Evolutionary conservation across 805 yeast species (phyloP).

Genomic region (Saturnispora serradocipensis): DNA sequence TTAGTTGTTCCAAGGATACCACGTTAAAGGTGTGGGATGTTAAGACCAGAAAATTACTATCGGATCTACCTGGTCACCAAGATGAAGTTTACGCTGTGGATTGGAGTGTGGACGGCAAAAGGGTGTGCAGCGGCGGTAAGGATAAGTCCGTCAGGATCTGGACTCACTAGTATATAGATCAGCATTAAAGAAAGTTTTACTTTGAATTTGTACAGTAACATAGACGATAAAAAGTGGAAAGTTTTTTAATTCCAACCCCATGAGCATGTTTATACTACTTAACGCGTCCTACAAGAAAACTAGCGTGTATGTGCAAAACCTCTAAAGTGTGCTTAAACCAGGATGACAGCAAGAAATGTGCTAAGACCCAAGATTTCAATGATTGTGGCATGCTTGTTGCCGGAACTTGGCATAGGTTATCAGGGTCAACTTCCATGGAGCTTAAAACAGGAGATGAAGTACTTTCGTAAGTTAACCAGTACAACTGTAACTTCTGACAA

Average conservation of each 20-base stretch:
- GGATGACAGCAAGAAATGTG: constrained; percentile 6
- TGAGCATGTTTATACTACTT: neutral
- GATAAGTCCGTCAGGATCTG: constrained; percentile 91
- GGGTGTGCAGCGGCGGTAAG: constrained; percentile 96
- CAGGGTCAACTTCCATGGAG: constrained; percentile 86
- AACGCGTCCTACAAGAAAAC: neutral
- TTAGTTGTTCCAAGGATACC: constrained; percentile 91
- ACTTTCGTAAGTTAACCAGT: constrained; percentile 68
- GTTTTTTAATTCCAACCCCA: neutral
- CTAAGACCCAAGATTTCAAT: constrained; percentile 38
- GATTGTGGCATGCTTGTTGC: constrained; percentile 80
- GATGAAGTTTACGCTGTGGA: constrained; percentile 97
- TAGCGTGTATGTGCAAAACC: neutral
- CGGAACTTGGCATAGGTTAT: constrained; percentile 76
- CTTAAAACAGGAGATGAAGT: constrained; percentile 73
- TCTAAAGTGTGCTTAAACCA: neutral
- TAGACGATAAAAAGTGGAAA: neutral
- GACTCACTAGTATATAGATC: constrained; percentile 47
- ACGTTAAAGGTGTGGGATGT: constrained; percentile 96
- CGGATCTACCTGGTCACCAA: constrained; percentile 90
- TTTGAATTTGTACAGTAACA: neutral
- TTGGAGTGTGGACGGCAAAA: constrained; percentile 92
- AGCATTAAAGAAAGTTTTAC: neutral
- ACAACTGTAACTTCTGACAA: constrained; percentile 25
- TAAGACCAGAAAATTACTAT: constrained; percentile 69